Base-by-base conservation (phyloP, 2,329 filamentous ascomycete genomes). In the Xylaria multiplex region DNA sequence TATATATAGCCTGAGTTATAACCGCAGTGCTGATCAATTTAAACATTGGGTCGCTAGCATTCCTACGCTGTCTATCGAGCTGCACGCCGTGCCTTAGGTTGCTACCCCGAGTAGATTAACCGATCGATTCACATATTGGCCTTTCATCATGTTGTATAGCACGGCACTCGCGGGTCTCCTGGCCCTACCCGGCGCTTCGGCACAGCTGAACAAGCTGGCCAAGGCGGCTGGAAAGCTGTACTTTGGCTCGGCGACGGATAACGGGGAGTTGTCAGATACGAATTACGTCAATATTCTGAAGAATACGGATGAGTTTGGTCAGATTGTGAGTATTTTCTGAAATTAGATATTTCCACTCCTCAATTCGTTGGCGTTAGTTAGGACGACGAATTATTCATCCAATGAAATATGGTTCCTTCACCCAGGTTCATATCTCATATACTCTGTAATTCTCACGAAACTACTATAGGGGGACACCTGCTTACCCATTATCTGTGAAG, bases 211-310 rank as follows among this genome's bases (percentile, higher is more conserved):
- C 73, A 77, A 82, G 67, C 81, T 88, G 32, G 86, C 87, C 54
- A 81, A 83, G 66, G 81, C 81, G 59, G 84, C 85, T 46, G 88
- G 87, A 22, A 81, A 86, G 67, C 74, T 83, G 68, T 91, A 90
- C 79, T 91, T 90, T 61, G 89, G 89, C 61, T 86, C 87, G 1
- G 88, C 89, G 1, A 86, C 88, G 48, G 86, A 91, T 74, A 89
- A 90, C 64, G 74, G 76, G 2, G 83, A 86, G 58, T 32, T 70
- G 27, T 42, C 57, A 19, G 63, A 70, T 46, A 60, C 66, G 35
- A n/a, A 16, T 11, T 92, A 91, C 76, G 78, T 83, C 19, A 75
- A 78, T 22, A 85, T 90, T 66, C 79, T 89, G 48, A 82, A 81
- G 68, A 79, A 89, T 75, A 78, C 73, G 7, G 78, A 80, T 53